These are phyloP conservation scores for Lasiodiplodia sp. DNA, from an alignment of 2,329 filamentous ascomycete species.

Conservation along the genomic window DNA sequence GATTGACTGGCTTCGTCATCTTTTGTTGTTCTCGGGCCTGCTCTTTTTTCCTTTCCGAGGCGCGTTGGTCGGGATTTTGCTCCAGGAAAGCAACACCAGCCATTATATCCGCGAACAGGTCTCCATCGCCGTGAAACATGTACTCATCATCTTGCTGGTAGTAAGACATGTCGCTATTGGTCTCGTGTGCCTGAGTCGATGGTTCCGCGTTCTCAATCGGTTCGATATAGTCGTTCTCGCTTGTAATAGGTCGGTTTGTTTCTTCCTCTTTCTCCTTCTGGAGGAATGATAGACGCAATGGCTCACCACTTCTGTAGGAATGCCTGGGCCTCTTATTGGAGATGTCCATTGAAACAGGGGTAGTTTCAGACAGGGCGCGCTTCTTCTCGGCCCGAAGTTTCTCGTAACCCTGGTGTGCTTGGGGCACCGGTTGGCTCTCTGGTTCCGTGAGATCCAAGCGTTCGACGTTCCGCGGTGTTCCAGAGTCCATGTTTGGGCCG, in stretches of 20 bases:
- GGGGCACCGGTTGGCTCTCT: slow-evolving; percentile 19
- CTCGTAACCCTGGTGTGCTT: slow-evolving; percentile 25
- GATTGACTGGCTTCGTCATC: not conserved
- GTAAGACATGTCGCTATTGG: not conserved
- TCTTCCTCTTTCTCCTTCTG: slow-evolving; percentile 10
- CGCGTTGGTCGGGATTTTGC: slow-evolving; percentile 5
- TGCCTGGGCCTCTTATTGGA: slow-evolving; percentile 26
- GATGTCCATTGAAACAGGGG: slow-evolving; percentile 26
- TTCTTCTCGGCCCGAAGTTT: slow-evolving; percentile 25
- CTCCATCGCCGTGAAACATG: slow-evolving; percentile 11
- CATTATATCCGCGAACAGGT: slow-evolving; percentile 24
- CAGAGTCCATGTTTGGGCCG: slow-evolving; percentile 12
- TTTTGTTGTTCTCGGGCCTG: not conserved
- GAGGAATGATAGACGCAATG: slow-evolving; percentile 22
- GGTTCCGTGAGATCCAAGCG: slow-evolving; percentile 23
- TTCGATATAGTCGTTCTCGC: slow-evolving; percentile 16
- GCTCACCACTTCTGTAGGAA: slow-evolving; percentile 22
- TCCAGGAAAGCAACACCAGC: slow-evolving; percentile 21
- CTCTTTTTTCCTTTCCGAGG: not conserved
- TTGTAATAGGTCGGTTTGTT: slow-evolving; percentile 1
- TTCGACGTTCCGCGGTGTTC: slow-evolving; percentile 24
- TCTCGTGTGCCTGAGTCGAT: not conserved
- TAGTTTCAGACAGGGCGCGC: slow-evolving; percentile 21
- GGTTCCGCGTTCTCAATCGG: slow-evolving; percentile 1
- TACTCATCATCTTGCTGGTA: slow-evolving; percentile 12